Evolutionary conservation across 169 alveolate genomes (phyloP), one percentile per base, ranked within the genome.

Genomic region (Plasmodium berghei): DNA sequence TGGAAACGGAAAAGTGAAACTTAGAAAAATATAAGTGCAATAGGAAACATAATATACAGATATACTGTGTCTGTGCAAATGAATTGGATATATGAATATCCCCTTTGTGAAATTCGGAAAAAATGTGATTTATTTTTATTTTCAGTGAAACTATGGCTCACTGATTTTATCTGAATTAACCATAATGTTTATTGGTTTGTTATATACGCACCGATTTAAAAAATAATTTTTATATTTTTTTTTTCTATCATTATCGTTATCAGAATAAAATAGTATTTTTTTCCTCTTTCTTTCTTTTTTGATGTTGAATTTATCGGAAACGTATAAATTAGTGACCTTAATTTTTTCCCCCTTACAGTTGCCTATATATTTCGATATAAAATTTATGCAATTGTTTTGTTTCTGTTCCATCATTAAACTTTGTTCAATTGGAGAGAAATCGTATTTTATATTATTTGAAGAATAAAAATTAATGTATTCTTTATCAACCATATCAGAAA

Each of bases 221-320:
- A 34, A 34, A 4, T 34, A 18, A n/a, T 48, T 62, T 49, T 48
- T 64, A 45, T 70, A 63, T 75, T 62, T 75, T 49, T 75, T 64
- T 22, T 18, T 80, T 45, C 56, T 80, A 46, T 80, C 72, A 55
- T 46, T 18, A 80, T 80, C 90, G 20, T 66, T 67, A 48, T 80
- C 90, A 2, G 90, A 80, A 56, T 54, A 80, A 64, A 80, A 80
- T n/a, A 80, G 55, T 10, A 80, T 67, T 5, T 69, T 69, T 59
- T 66, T 80, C 5, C 85, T 69, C 49, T 80, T 66, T 45, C 85
- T 49, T 34, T 80, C 72, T 24, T 40, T 67, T 80, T 67, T 42
- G 10, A 67, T 58, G 14, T 66, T 67, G 56, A 67, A 55, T 80
- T 80, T 63, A 20, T 80, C 83, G 28, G 72, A 42, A 40, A 58